phyloP scores from a whole-genome alignment of 768 basidiomycete species.

The Epithele typhae region DNA sequence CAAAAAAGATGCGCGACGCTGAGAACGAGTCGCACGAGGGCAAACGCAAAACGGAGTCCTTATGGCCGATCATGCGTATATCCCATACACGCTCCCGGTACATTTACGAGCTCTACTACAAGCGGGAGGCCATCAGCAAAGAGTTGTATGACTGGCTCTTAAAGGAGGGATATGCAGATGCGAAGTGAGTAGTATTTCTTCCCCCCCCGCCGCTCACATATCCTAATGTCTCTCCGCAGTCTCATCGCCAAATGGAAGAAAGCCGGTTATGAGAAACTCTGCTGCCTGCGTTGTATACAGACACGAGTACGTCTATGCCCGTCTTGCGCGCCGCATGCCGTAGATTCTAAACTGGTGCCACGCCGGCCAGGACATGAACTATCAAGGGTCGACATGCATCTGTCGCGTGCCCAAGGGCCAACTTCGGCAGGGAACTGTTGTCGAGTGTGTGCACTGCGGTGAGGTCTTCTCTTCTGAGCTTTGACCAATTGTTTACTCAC shows the following conservation, averaged over 20 bases:
- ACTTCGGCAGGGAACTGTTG: slow-evolving; percentile 83
- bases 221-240: slow-evolving; percentile 37
- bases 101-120: slow-evolving; percentile 98
- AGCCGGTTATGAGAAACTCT: slow-evolving; percentile 95
- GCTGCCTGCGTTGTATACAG: slow-evolving; percentile 95
- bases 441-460: slow-evolving; percentile 98
- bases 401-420: slow-evolving; percentile 96
- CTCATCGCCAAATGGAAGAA: slow-evolving; percentile 99
- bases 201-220: not conserved
- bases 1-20: slow-evolving; percentile 98
- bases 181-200: slow-evolving; percentile 69
- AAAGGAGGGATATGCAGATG: slow-evolving; percentile 94
- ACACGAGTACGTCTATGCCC: slow-evolving; percentile 55
- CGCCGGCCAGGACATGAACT: slow-evolving; percentile 87
- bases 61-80: slow-evolving; percentile 97
- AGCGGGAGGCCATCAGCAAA: slow-evolving; percentile 90
- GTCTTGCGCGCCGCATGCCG: not conserved
- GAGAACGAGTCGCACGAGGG: slow-evolving; percentile 99
- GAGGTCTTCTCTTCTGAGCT: slow-evolving; percentile 29
- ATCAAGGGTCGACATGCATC: slow-evolving; percentile 96
- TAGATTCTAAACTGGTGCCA: not conserved
- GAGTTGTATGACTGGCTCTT: slow-evolving; percentile 97
- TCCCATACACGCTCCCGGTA: slow-evolving; percentile 94
- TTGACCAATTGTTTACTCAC: not conserved
- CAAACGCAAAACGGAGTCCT: slow-evolving; percentile 87